Conservation (phyloP, 768 basidiomycete species). For the Lyophyllum shimeji region DNA sequence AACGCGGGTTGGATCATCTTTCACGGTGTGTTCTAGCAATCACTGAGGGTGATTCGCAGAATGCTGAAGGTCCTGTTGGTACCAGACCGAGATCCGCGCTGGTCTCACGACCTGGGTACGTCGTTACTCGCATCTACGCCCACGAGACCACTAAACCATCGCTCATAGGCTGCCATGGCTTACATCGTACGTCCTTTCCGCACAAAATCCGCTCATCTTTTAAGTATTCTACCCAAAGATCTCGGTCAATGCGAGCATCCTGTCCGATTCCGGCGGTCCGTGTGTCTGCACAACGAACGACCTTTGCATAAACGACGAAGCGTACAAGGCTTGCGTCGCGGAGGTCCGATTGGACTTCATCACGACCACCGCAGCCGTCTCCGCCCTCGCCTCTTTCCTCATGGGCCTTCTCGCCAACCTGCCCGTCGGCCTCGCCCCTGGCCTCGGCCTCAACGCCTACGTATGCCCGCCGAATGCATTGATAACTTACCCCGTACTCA, state of each 20-base stretch:
- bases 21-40: constrained; percentile 39
- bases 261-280: constrained; percentile 76
- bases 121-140: background rate
- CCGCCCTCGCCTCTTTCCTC: constrained; percentile 71
- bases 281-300: constrained; percentile 70
- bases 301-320: constrained; percentile 49
- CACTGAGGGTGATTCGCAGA: background rate
- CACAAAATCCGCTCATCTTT: background rate
- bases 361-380: constrained; percentile 76
- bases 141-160: constrained; percentile 5
- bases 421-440: constrained; percentile 88
- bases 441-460: constrained; percentile 81
- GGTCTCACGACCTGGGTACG: constrained; percentile 81
- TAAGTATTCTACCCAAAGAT: constrained; percentile 47
- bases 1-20: constrained; percentile 63
- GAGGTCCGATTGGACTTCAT: constrained; percentile 77
- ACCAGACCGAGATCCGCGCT: constrained; percentile 74
- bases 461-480: constrained; percentile 39
- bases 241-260: constrained; percentile 81
- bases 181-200: constrained; percentile 59
- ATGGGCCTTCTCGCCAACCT: constrained; percentile 87
- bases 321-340: constrained; percentile 56
- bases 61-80: background rate
- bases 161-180: constrained; percentile 70
- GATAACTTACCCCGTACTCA: background rate